Evolutionary conservation across 2,329 filamentous ascomycete species (phyloP).

Genomic region (Venturia carpophila): DNA sequence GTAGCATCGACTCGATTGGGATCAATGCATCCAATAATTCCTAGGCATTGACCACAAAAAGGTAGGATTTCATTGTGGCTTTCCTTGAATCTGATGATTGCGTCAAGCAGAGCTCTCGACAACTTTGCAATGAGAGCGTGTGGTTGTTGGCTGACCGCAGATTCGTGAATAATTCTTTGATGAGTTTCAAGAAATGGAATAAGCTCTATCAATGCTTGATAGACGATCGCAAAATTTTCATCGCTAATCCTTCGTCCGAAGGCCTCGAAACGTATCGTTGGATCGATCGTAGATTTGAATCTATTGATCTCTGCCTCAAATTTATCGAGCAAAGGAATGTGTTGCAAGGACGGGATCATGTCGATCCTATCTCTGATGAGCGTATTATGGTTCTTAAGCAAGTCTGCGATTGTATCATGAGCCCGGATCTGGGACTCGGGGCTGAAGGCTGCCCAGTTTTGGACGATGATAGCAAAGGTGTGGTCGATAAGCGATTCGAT

Average conservation of each 20-base stretch:
- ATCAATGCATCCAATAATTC: conserved; percentile 84
- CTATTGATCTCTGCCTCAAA: conserved; percentile 58
- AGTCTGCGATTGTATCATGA: conserved; percentile 53
- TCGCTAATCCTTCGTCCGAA: conserved; percentile 69
- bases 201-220: conserved; percentile 73
- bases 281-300: conserved; percentile 58
- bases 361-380: conserved; percentile 60
- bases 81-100: conserved; percentile 69
- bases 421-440: conserved; percentile 52
- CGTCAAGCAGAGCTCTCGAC: conserved; percentile 74
- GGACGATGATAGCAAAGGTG: conserved; percentile 78
- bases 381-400: conserved; percentile 55
- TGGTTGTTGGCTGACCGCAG: conserved; percentile 75
- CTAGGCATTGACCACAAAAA: conserved; percentile 73
- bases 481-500: conserved; percentile 75
- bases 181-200: conserved; percentile 62
- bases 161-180: conserved; percentile 71
- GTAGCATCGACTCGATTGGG: conserved; percentile 79
- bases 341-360: conserved; percentile 68
- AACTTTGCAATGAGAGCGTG: conserved; percentile 64
- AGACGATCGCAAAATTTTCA: conserved; percentile 79
- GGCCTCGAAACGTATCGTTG: conserved; percentile 58
- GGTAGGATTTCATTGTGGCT: conserved; percentile 58
- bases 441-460: conserved; percentile 67
- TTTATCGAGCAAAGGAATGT: conserved; percentile 60